Base-by-base conservation (phyloP, 2,329 filamentous ascomycete genomes). In the Scedosporium apiospermum region DNA sequence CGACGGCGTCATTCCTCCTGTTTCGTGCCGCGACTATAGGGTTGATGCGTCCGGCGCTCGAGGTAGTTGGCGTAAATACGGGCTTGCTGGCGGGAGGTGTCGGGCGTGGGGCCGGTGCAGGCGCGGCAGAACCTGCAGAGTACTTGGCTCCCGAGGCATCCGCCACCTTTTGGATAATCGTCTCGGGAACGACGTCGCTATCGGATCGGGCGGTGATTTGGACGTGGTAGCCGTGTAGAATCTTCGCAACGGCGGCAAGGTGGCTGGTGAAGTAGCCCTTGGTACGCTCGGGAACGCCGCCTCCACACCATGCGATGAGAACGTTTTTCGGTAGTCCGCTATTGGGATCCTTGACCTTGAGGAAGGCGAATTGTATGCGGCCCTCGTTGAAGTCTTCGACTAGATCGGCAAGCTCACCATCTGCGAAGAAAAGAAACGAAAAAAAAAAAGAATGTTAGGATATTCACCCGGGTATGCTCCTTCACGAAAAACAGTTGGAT, bases 261-360 rank as follows among this genome's bases (percentile, higher is more conserved):
- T 99, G 93, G 77, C 92, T 97, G 67, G 91, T 96, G 74, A 99
- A 99, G 77, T 98, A 98, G 67, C 95, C 95, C 78, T 98, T 99
- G 65, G 93, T 98, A 70, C 93, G 84, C 77, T 99, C 95, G n/a
- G 95, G 95, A 16, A 99, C 95, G 69, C 95, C 95, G 72, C 96
- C 93, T 67, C 95, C 95, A 74, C 95, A 99, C 89, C 95, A 99
- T 67, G 90, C 93, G 72, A 99, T 91, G 67, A 99, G 82, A 64
- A 96, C 91, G 73, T 88, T 90, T 80, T 99, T 99, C 59, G 93
- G 92, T 16, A 99, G 84, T 23, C 79, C 80, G 2, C 89, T 91
- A 75, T 99, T 99, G 62, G 92, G 90, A 73, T 99, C 95, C 75
- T 93, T 96, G 78, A 99, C 88, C 77, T 96, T 97, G 70, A 95